Conservation (phyloP, 2,329 filamentous ascomycete species). For the Gaeumannomyces sp. region DNA sequence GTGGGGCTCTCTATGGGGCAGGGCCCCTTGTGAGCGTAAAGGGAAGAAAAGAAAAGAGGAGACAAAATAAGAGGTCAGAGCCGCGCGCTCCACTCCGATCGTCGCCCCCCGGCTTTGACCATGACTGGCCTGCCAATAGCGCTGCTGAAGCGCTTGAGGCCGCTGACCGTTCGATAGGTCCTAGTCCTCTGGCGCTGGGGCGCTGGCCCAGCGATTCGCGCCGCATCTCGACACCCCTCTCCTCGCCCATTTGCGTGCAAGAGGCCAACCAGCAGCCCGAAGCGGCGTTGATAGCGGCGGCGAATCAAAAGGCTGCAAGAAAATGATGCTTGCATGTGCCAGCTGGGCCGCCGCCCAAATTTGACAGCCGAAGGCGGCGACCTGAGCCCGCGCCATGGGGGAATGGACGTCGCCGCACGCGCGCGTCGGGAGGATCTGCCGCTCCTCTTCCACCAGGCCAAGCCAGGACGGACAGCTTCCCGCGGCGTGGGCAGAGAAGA, state of each 20-base stretch:
- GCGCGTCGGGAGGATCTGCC: background rate
- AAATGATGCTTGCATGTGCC: background rate
- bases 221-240: too few relatives aligned
- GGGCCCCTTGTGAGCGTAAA: background rate
- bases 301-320: too few relatives aligned
- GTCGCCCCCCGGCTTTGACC: background rate
- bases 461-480: background rate
- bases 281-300: background rate
- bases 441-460: background rate
- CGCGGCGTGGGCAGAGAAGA: background rate
- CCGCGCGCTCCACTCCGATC: conserved; percentile 7
- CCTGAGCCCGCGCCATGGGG: too few relatives aligned
- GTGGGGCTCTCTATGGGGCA: background rate
- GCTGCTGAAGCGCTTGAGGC: background rate
- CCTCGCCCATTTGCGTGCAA: too few relatives aligned
- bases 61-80: conserved; percentile 2
- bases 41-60: background rate
- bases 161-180: background rate
- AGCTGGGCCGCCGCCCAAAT: too few relatives aligned
- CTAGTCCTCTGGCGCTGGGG: background rate
- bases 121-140: background rate
- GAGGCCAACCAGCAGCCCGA: background rate
- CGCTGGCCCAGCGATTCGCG: background rate
- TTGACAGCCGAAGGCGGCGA: background rate
- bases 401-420: background rate